Base-by-base conservation (phyloP, 768 basidiomycete genomes). In the Boletus edulis region DNA sequence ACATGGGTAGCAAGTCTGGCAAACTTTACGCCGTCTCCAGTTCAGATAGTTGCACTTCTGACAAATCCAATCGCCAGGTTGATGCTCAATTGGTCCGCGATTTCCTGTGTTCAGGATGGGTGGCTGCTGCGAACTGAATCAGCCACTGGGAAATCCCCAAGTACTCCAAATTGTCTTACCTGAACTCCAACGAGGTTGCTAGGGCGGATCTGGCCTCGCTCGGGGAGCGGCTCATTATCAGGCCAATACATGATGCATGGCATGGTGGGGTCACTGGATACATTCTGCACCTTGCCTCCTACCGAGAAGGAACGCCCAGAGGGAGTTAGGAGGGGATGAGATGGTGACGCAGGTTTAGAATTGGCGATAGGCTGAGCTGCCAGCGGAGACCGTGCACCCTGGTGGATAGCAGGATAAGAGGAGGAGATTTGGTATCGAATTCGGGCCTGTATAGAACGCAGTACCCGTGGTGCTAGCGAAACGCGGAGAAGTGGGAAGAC, bases 201-300 rank as follows among this genome's bases (percentile, higher is more conserved):
- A 0, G 87, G 89, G 4, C 89, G 77, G 54, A 87, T 88, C 73
- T 93, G 91, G 13, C 87, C 83, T 67, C 83, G 85, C 60, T 89
- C 86, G 1, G 91, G 91, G 57, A 90, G 76, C 5, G 88, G 80
- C 66, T 94, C 91, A 62, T 94, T 94, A 69, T 92, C 91, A 5
- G 91, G 91, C 91, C 91, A 94, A 62, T 87, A 93, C 84, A 93
- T 86, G 73, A 91, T 78, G 62, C 91, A 91, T 4, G 91, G 87
- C 29, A 75, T 63, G 46, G 84, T 67, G 18, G 89, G 88, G 66
- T 93, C 89, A 38, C 62, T 74, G 27, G 89, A 91, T 56, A 93
- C 71, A 62, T 94, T 91, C 62, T 86, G 87, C 8, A 93, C 89
- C 59, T 82, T 82, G 11, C 91, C 91, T 52, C 90, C 89, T 22